phyloP scores from a whole-genome alignment of 352 stramenopile species.

The Pythium periplocum region DNA sequence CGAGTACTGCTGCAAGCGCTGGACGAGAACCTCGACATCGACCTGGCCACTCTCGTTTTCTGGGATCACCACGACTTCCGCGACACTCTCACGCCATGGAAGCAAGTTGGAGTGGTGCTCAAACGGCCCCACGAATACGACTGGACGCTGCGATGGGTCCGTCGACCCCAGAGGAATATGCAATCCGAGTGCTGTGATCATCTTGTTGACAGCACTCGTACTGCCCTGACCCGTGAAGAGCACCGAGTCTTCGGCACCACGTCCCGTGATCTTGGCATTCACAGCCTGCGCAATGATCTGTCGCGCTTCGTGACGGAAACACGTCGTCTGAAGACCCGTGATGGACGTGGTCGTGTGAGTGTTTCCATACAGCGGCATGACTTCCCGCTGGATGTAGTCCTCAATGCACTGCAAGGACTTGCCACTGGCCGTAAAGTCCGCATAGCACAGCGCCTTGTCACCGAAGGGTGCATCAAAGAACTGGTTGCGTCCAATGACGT shows the following conservation, averaged over 20 bases:
- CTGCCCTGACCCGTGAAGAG: constrained; percentile 90
- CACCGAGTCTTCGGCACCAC: constrained; percentile 90
- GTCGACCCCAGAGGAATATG: constrained; percentile 34
- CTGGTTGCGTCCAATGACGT: constrained; percentile 39
- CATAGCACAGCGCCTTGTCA: constrained; percentile 84
- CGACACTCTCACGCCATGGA: constrained; percentile 84
- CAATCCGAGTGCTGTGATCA: constrained; percentile 67
- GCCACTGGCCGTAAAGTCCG: constrained; percentile 93
- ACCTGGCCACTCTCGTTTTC: constrained; percentile 23
- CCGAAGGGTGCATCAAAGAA: constrained; percentile 73
- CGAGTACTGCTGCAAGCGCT: constrained; percentile 27
- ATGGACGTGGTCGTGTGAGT: constrained; percentile 93
- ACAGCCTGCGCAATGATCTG: constrained; percentile 91
- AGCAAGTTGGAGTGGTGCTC: constrained; percentile 95
- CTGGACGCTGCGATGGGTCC: constrained; percentile 20
- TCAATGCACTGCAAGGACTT: constrained; percentile 88
- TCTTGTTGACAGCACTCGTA: constrained; percentile 80
- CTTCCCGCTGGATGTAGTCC: constrained; percentile 79
- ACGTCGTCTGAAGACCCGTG: constrained; percentile 83
- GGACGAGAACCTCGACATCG: constrained; percentile 30
- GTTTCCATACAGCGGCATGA: constrained; percentile 95
- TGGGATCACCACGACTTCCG: constrained; percentile 48
- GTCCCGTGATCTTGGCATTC: constrained; percentile 87
- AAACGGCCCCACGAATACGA: constrained; percentile 83
- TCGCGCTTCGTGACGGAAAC: constrained; percentile 93